Base-by-base conservation (phyloP, 352 stramenopile species). In the Phytophthora macrochlamydospora region DNA sequence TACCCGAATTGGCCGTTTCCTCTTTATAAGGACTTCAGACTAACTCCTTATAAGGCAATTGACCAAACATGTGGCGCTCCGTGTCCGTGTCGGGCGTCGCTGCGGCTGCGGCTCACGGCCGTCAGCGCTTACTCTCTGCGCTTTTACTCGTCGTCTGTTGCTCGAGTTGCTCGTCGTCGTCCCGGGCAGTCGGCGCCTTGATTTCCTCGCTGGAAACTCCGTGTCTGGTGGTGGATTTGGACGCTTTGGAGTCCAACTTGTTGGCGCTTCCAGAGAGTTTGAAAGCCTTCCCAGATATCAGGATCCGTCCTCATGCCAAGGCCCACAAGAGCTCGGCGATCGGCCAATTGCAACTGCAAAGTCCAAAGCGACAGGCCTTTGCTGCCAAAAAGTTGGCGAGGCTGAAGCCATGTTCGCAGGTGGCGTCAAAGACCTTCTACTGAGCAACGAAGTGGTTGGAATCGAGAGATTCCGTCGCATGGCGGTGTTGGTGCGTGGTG, bases 401-500 rank as follows among this genome's bases (percentile, higher is more conserved):
- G 81, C 81, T 48, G 83, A 94, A 69, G 81, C 81, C 68, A 90
- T 92, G 81, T 87, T 87, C 44, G 59, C 65, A 5, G 81, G 81
- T 9, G 85, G 80, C 4, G 55, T 91, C 13, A 56, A 33, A 14
- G 73, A 94, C 44, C 49, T 94, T 32, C 46, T 94, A 31, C 65
- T 94, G 14, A 91, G 83, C 51, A 94, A 94, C 56, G 78, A 94
- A 65, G 59, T 94, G 11, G 75, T 78, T 30, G 76, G 78, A 1
- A 18, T 54, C 2, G 51, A 67, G 31, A 75, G 83, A 7, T 87
- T 86, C 64, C 55, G 75, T 48, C 80, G 86, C 28, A 79, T 94
- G 75, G 80, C 79, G 8, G 46, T 24, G 28, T 50, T 92, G 12
- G 71, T 44, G 0, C 53, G 69, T 33, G 28, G 59, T 7, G 81